Evolutionary conservation across 192 early-diverging fungal species (phyloP), one percentile per base, ranked within the genome.

Genomic region (Geosiphon pyriformis): DNA sequence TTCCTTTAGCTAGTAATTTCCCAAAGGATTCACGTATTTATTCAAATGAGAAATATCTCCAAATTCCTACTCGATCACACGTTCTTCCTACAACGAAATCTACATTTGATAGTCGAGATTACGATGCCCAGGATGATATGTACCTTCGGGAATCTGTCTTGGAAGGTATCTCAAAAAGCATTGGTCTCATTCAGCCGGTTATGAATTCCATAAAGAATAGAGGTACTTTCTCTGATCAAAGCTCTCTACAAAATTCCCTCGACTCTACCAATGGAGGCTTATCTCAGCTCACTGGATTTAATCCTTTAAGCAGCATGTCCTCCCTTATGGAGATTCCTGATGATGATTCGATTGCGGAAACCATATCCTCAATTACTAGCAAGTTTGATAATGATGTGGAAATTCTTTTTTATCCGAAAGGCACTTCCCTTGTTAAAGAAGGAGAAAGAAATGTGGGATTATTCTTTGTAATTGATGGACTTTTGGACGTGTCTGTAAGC

Each of bases 391-490:
- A 83, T 46, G 88, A 90, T 70, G 76, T 92, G 11, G 83, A 90
- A 59, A 84, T 94, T 46, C 77, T 88, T 62, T 90, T 85, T 64
- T 84, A 87, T 57, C 87, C 88, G 4, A 83, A 87, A 54, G 92
- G 87, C 20, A 80, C 84, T 12, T 74, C 77, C 2, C 74, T 99
- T 17, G 82, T 94, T 23, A 79, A 87, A 50, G 91, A 95, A 77
- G 92, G 94, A 2, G 88, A 94, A 73, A 82, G 90, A 8, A 83
- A 83, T 25, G 76, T 82, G 12, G 97, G 97, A 2, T 68, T 99
- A 27, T 98, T 89, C 68, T 91, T 97, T 72, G 87, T 97, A 3
- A 86, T 99, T 71, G 93, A 96, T 71, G 97, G 97, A 23, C 73
- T 85, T 15, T 69, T 99, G 22, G 89, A 92, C 31, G 90, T 85